A percentile compares a stretch with the other conserved stretches of the same genome.
These are phyloP conservation scores for Pseudocercospora pini-densiflorae DNA, from an alignment of 2,329 filamentous ascomycete species.

Conservation along the genomic window DNA sequence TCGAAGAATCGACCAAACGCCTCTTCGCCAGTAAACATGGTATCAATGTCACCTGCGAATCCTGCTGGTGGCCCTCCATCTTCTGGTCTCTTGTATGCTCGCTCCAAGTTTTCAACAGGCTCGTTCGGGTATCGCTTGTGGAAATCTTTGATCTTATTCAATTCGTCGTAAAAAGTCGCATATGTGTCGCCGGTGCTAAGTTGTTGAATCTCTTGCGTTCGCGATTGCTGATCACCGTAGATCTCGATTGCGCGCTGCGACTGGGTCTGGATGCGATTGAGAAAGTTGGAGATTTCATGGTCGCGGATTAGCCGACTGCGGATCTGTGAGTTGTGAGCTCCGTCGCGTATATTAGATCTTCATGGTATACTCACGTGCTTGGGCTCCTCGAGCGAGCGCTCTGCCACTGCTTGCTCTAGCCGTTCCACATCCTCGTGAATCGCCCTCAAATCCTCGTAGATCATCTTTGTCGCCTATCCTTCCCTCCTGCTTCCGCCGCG, in stretches of 20 bases:
- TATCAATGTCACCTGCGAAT: conserved; percentile 69
- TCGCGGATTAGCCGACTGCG: conserved; percentile 88
- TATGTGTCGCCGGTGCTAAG: conserved; percentile 86
- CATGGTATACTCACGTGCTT: conserved; percentile 68
- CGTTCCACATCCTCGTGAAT: conserved; percentile 97
- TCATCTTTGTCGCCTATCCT: conserved; percentile 55
- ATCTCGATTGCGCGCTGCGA: conserved; percentile 79
- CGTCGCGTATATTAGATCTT: conserved; percentile 14
- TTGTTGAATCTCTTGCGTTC: conserved; percentile 78
- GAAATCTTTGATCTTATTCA: conserved; percentile 80
- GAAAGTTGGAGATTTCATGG: conserved; percentile 86
- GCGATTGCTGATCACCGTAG: conserved; percentile 77
- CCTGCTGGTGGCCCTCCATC: conserved; percentile 53
- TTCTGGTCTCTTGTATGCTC: conserved; percentile 81
- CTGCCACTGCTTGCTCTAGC: conserved; percentile 89
- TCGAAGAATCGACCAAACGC: conserved; percentile 92
- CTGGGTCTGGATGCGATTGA: conserved; percentile 85
- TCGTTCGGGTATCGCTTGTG: conserved; percentile 92
- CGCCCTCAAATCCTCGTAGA: conserved; percentile 90
- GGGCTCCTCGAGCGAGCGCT: conserved; percentile 86
- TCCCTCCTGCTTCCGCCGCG: background rate
- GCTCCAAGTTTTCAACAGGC: conserved; percentile 91
- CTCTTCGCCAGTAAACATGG: conserved; percentile 95
- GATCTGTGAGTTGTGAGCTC: conserved; percentile 60
- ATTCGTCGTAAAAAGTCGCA: conserved; percentile 87